Base-by-base conservation (phyloP, 2,329 filamentous ascomycete genomes). In the Truncatella angustata region DNA sequence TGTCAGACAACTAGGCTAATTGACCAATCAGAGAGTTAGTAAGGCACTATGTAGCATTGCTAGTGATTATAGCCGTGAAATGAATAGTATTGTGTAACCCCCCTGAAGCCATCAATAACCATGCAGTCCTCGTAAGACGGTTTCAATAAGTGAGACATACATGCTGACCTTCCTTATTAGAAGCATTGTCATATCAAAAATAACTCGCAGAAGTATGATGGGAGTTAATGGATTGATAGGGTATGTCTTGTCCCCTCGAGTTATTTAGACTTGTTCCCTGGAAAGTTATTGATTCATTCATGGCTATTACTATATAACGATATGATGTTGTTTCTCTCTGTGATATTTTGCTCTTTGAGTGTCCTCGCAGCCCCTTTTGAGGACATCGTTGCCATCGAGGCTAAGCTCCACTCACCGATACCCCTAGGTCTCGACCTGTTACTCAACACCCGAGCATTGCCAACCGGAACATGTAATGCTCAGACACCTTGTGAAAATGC, bases 401-500 rank as follows among this genome's bases (percentile, higher is more conserved):
- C 44, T 6, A 34, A 20, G 2, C 6, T 5, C 10, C 10, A 21
- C 3, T n/a, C n/a, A 21, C 18, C 44, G 10, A n/a, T 5, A 16
- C n/a, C 28, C 4, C 30, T 35, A 14, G 18, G 26, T 35, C 10
- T 23, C n/a, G 44, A 21, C 14, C 23, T 9, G 3, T 21, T 16
- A n/a, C 46, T 49, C 28, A 39, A n/a, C 4, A n/a, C n/a, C 11
- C 48, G 48, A 4, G 43, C 43, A 4, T 26, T 52, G 4, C 50
- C 50, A 11, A 45, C 35, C 6, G 43, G 50, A 5, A 57, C 58
- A 20, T 62, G 54, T 43, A 54, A 50, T 18, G 46, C 46, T 18
- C 37, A 49, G 9, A 60, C 55, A 3, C 60, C 60, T 5, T 63
- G 60, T 44, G 46, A 35, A 11, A 63, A 63, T 43, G 57, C 54